Evolutionary conservation across 2,329 filamentous ascomycete genomes (phyloP).

Genomic region (Hypoxylon sp.): DNA sequence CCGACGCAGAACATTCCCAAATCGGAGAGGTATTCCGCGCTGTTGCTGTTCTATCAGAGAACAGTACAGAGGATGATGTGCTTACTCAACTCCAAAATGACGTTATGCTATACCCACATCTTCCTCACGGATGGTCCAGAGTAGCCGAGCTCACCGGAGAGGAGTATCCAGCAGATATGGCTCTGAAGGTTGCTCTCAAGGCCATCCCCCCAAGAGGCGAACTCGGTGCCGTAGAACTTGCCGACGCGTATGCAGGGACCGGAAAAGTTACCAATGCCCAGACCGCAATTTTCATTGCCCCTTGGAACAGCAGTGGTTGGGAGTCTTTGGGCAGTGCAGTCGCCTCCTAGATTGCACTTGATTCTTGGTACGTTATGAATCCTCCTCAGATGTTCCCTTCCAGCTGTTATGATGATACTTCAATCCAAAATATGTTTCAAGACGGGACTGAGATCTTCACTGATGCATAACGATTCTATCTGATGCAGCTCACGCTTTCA

Average conservation of each 20-base stretch:
- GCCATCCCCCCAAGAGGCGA: constrained; percentile 80
- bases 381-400: background rate
- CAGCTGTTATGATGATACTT: constrained; percentile 52
- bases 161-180: constrained; percentile 78
- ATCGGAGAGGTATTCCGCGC: constrained; percentile 83
- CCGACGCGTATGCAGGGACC: constrained; percentile 81
- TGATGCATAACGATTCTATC: constrained; percentile 52
- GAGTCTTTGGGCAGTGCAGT: constrained; percentile 64
- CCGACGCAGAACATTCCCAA: constrained; percentile 73
- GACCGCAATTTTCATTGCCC: constrained; percentile 82
- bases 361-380: constrained; percentile 35
- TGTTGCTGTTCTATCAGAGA: constrained; percentile 73
- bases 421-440: constrained; percentile 56
- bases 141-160: constrained; percentile 73
- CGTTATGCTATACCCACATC: constrained; percentile 84
- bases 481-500: constrained; percentile 38
- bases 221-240: constrained; percentile 78
- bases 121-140: constrained; percentile 85
- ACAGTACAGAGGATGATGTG: constrained; percentile 65
- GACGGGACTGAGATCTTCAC: constrained; percentile 55
- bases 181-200: constrained; percentile 81
- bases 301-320: constrained; percentile 82
- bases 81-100: constrained; percentile 79
- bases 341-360: constrained; percentile 44
- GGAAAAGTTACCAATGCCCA: constrained; percentile 81